Conservation (phyloP, 1,139 yeast genomes). For the Yamadazyma diddensiae region DNA sequence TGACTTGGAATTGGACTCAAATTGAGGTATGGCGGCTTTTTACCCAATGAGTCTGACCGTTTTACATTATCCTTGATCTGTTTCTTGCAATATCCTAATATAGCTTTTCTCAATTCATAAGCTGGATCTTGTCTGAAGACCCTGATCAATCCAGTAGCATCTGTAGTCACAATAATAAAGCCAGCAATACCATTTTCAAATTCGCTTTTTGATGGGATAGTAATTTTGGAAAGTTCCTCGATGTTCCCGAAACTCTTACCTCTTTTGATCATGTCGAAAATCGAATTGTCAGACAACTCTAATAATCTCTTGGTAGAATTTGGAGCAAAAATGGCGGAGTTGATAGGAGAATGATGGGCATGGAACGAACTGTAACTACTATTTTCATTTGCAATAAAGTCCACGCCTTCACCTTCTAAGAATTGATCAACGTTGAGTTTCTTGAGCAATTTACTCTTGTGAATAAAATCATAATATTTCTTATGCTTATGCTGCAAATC, state of each 20-base stretch:
- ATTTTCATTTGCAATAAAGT: constrained; percentile 45
- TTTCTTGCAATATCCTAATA: constrained; percentile 13
- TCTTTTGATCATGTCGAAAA: constrained; percentile 56
- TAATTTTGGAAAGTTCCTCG: constrained; percentile 4
- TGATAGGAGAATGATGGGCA: constrained; percentile 72
- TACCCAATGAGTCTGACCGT: background rate
- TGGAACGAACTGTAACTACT: constrained; percentile 65
- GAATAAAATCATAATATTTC: constrained; percentile 29
- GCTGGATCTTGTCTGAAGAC: constrained; percentile 82
- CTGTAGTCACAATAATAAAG: constrained; percentile 71
- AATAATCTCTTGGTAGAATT: constrained; percentile 61
- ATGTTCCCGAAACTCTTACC: constrained; percentile 11
- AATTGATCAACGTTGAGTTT: constrained; percentile 22
- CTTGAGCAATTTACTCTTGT: constrained; percentile 31
- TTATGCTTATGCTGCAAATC: constrained; percentile 32
- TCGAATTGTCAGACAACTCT: constrained; percentile 72
- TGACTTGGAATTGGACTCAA: constrained; percentile 7
- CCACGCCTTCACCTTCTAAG: constrained; percentile 21
- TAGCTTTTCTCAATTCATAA: constrained; percentile 28
- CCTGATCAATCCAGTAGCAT: constrained; percentile 67
- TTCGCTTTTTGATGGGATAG: constrained; percentile 9
- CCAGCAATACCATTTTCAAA: constrained; percentile 28
- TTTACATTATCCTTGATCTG: constrained; percentile 6
- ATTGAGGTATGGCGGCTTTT: constrained; percentile 1
- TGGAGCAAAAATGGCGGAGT: constrained; percentile 81